Evolutionary conservation across 1,284 basidiomycete species (phyloP).

Genomic region (Testicularia cyperi): DNA sequence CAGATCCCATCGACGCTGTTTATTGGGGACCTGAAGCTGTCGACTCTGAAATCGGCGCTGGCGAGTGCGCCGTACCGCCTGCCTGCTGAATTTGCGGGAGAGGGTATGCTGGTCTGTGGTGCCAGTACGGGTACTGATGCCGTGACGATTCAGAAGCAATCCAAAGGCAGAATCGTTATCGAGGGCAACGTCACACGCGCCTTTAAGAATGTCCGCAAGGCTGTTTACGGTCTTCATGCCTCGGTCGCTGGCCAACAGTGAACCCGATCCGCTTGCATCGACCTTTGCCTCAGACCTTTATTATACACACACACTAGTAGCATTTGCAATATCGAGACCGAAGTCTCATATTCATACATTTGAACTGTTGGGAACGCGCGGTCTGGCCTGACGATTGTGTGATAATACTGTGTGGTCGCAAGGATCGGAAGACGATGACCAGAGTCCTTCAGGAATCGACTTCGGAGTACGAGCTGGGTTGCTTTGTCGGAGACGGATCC

Average conservation of each 20-base stretch:
- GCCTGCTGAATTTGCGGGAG: conserved; percentile 58
- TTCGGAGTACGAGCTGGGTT: too few species aligned
- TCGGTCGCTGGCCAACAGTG: conserved; percentile 20
- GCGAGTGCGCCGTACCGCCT: conserved; percentile 24
- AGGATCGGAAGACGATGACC: too few species aligned
- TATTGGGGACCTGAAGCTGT: conserved; percentile 58
- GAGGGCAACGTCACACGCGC: conserved; percentile 51
- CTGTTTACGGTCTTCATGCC: conserved; percentile 53
- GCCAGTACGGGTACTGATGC: conserved; percentile 18
- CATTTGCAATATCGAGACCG: too few species aligned
- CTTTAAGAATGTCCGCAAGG: conserved; percentile 40
- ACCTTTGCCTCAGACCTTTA: too few species aligned
- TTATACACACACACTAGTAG: too few species aligned
- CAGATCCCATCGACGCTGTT: conserved; percentile 44
- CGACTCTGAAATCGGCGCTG: conserved; percentile 45
- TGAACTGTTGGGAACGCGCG: too few species aligned
- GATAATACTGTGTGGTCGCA: too few species aligned
- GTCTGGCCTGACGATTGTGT: too few species aligned
- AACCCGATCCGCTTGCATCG: too few species aligned
- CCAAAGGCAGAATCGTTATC: conserved; percentile 48
- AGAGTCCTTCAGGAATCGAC: too few species aligned
- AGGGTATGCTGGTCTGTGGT: conserved; percentile 57
- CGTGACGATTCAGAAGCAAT: conserved; percentile 48
- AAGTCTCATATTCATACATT: too few species aligned
- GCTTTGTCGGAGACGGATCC: too few species aligned